A percentile compares a stretch with the other conserved stretches of the same genome.
These are phyloP conservation scores for Peltaster fructicola DNA, from an alignment of 2,329 filamentous ascomycete genomes.

Conservation along the genomic window DNA sequence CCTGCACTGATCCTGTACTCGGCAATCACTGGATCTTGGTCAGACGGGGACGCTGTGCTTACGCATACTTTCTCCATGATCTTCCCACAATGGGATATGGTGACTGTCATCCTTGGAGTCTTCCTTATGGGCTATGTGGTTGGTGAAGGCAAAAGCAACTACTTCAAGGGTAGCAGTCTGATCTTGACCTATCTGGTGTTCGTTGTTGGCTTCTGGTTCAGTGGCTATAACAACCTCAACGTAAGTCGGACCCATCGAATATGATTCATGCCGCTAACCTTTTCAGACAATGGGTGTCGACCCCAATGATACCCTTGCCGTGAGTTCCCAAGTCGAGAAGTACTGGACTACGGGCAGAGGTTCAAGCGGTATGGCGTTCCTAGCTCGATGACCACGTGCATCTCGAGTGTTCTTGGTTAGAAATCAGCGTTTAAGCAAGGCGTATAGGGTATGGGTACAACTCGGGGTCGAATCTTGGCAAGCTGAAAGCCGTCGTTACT, in stretches of 20 bases:
- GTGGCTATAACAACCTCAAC: slow-evolving; percentile 41
- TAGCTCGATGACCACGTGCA: too few relatives aligned
- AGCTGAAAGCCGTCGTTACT: too few relatives aligned
- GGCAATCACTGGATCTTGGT: slow-evolving; percentile 46
- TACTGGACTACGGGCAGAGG: slow-evolving; percentile 27
- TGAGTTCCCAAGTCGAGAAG: slow-evolving; percentile 6
- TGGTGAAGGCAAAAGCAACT: slow-evolving; percentile 97
- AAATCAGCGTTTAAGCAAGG: too few relatives aligned
- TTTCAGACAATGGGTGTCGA: slow-evolving; percentile 10
- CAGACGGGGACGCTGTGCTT: slow-evolving; percentile 35
- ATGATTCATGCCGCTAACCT: slow-evolving; percentile 1
- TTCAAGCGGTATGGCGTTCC: slow-evolving; percentile 21
- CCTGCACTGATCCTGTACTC: slow-evolving; percentile 86
- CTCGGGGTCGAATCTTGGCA: too few relatives aligned
- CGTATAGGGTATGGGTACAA: too few relatives aligned
- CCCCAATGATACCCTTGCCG: slow-evolving; percentile 10
- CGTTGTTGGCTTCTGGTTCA: slow-evolving; percentile 78
- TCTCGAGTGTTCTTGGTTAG: too few relatives aligned
- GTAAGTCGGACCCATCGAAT: slow-evolving; percentile 16
- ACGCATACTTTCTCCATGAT: slow-evolving; percentile 65
- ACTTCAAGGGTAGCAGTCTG: slow-evolving; percentile 96
- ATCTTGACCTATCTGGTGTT: slow-evolving; percentile 88
- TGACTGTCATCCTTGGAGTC: slow-evolving; percentile 87
- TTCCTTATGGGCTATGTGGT: slow-evolving; percentile 96
- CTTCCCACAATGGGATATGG: slow-evolving; percentile 98